Percentiles rank a stretch among this genome's conserved stretches.
phyloP scores from a whole-genome alignment of 768 basidiomycete species.

The Boletus bicolor region DNA sequence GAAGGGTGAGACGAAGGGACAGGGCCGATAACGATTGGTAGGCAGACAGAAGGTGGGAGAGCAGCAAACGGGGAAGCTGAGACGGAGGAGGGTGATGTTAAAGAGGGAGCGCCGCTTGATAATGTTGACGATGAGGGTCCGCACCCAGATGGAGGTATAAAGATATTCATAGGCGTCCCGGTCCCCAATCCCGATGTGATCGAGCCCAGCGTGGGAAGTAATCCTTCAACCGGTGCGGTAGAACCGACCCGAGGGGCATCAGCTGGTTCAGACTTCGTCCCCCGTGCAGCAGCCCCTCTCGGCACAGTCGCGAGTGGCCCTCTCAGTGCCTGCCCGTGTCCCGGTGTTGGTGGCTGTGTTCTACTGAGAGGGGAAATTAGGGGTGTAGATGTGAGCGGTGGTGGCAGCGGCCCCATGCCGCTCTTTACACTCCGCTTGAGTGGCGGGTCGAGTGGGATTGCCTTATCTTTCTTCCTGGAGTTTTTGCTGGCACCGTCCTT shows the following conservation, averaged over 20 bases:
- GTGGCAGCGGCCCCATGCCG: slow-evolving; percentile 57
- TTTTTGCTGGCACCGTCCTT: slow-evolving; percentile 35
- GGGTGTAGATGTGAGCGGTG: slow-evolving; percentile 66
- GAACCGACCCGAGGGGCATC: slow-evolving; percentile 5
- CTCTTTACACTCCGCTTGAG: slow-evolving; percentile 70
- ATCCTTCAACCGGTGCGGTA: neutral
- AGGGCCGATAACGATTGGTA: slow-evolving; percentile 76
- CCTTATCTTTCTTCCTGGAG: slow-evolving; percentile 60
- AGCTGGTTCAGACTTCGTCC: slow-evolving; percentile 5
- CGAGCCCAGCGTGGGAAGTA: neutral
- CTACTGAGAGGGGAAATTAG: slow-evolving; percentile 45
- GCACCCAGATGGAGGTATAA: slow-evolving; percentile 10
- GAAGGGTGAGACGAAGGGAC: slow-evolving; percentile 62
- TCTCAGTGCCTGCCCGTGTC: neutral
- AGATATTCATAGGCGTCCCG: slow-evolving; percentile 16
- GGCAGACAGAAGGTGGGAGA: slow-evolving; percentile 46
- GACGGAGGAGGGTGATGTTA: slow-evolving; percentile 6
- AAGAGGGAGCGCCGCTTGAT: slow-evolving; percentile 17
- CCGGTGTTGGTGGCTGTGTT: neutral
- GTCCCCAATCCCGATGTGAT: neutral
- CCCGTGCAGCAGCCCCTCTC: neutral
- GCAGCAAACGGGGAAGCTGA: slow-evolving; percentile 27
- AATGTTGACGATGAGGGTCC: slow-evolving; percentile 13
- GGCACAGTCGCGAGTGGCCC: slow-evolving; percentile 1
- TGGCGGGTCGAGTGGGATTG: slow-evolving; percentile 51